Base-by-base conservation (phyloP, 2,329 filamentous ascomycete species). In the Alternaria conjuncta region DNA sequence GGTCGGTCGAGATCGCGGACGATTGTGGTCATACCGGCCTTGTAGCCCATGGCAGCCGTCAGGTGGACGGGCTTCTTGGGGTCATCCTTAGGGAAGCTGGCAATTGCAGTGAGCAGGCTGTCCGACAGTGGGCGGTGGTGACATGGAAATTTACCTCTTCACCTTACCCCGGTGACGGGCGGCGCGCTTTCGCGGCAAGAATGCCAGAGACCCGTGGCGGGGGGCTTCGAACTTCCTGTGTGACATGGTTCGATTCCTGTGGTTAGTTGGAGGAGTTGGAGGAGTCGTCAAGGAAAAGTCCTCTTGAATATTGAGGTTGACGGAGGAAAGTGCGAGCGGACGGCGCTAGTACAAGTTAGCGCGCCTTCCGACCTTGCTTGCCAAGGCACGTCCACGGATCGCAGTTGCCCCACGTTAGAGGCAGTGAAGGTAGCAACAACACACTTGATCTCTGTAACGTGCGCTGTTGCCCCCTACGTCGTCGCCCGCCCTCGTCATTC, bases 11-110 rank as follows among this genome's bases (percentile, higher is more conserved):
- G 90, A 86, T 97, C 95, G 86, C 96, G 95, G 84, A 99, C 96
- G 85, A 98, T 96, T 81, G 96, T 99, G 85, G 94, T 97, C 96
- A 99, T 99, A 85, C 96, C 96, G 83, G 96, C 96, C 93, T 99
- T 99, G 91, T 99, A 99, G 84, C 96, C 96, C 91, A 98, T 94
- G 81, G 93, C 86, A 81, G 96, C 96, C 72, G 96, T 99, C 81
- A 99, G 90, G 89, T 99, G 96, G 84, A 97, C 93, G 81, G 94
- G 93, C 91, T 98, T 97, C 92, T 98, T 98, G 82, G 94, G 88
- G 89, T 99, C 94, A 92, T 99, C 96, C 92, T 98, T 98, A 83
- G 96, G 96, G 91, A 99, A 99, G 86, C 93, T 96, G 78, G 68
- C 43, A 63, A 65, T 54, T 46, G 66, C 60, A 61, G 73, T 78